Evolutionary conservation across 768 basidiomycete species (phyloP), one percentile per base, ranked within the genome.

Genomic region (Austroboletus eburneus): DNA sequence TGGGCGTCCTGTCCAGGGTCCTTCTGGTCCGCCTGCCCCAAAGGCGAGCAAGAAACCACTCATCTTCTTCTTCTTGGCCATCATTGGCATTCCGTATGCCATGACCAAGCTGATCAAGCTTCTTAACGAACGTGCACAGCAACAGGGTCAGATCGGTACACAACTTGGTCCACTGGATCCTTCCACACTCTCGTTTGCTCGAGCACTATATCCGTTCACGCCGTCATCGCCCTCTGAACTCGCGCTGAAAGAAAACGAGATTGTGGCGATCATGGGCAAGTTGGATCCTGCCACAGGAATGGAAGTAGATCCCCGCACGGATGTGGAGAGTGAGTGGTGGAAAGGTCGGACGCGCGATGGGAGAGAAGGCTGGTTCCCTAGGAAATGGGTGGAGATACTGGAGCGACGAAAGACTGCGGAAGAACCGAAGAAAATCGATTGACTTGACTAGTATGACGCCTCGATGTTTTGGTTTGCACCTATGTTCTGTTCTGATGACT

Each of bases 311-410:
- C 80, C 83, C 3, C 69, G 85, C 20, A 69, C 83, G 17, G 74
- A 81, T 44, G 63, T 71, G 21, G 69, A 73, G 46, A 79, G 74
- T 5, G 93, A 92, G 47, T 98, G 94, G 94, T 97, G 92, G 93
- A 85, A 82, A 64, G 94, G 94, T 1, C 76, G 94, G 38, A 93
- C 89, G 50, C 74, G 94, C 47, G 93, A 96, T 54, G 94, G 94
- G 0, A 75, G 85, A 55, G 83, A 89, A 55, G 94, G 94, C 0
- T 98, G 92, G 91, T 96, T 98, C 76, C 94, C 94, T 2, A 78
- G 73, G 48, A 91, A 87, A 54, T 94, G 87, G 78, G 91, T 94
- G 4, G 79, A 91, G 64, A 72, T 87, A 4, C 65, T 88, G 46
- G 80, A 76, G 58, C 72, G 76, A 58, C 64, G 59, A 57, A 72